Conservation (phyloP, 371 early-diverging fungal genomes). For the Mucor racemosus region DNA sequence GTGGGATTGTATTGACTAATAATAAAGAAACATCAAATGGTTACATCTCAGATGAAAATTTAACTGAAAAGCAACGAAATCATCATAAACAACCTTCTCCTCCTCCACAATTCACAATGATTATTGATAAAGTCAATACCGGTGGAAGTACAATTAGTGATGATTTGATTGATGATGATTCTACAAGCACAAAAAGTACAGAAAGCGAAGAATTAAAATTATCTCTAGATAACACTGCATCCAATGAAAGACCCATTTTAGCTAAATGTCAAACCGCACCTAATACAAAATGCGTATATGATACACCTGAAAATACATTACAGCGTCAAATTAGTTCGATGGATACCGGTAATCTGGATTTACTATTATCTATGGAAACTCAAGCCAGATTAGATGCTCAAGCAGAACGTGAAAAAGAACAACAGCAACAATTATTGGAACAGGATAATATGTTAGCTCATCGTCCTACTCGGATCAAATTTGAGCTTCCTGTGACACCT, state of each 20-base stretch:
- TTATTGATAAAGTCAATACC: constrained; percentile 11
- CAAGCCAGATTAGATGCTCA: constrained; percentile 29
- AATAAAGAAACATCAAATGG: neutral
- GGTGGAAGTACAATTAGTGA: neutral
- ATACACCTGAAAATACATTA: neutral
- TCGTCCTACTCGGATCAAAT: constrained; percentile 33
- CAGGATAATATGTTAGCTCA: constrained; percentile 12
- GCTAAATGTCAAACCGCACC: constrained; percentile 18
- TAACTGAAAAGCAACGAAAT: constrained; percentile 1
- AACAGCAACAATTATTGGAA: neutral
- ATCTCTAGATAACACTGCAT: neutral
- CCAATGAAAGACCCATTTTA: constrained; percentile 8
- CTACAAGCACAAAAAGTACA: constrained; percentile 10
- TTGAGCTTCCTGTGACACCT: constrained; percentile 35
- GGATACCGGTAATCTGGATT: constrained; percentile 20
- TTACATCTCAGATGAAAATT: neutral
- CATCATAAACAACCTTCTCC: neutral
- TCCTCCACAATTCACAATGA: neutral
- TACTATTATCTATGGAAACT: constrained; percentile 31
- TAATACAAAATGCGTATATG: neutral
- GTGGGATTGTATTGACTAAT: neutral
- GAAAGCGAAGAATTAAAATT: neutral
- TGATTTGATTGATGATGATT: constrained; percentile 2
- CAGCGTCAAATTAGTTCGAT: constrained; percentile 6
- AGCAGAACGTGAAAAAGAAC: constrained; percentile 21